Percentiles rank a stretch among this genome's conserved stretches.
phyloP scores from a whole-genome alignment of 371 early-diverging fungal genomes.

The Nematocida minor region DNA sequence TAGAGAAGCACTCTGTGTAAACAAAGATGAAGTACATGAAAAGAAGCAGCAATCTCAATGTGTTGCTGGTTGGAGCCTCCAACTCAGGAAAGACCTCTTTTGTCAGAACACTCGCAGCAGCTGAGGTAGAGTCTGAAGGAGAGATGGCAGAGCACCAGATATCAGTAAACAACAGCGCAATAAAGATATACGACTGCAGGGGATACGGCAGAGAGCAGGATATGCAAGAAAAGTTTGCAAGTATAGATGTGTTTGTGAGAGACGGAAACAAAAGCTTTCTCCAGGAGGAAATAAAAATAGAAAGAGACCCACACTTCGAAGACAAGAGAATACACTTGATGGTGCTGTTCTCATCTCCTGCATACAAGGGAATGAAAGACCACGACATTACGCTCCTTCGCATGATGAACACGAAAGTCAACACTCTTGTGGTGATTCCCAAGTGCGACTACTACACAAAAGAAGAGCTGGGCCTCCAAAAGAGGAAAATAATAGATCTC shows the following conservation, averaged over 20 bases:
- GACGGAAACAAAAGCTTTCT: slow-evolving; percentile 60
- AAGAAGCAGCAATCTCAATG: slow-evolving; percentile 3
- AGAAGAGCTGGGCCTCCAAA: slow-evolving; percentile 44
- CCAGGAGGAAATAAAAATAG: slow-evolving; percentile 63
- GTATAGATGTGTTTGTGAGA: slow-evolving; percentile 56
- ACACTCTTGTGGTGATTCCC: slow-evolving; percentile 63
- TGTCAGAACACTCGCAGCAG: not conserved
- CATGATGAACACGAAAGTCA: slow-evolving; percentile 53
- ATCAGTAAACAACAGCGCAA: not conserved
- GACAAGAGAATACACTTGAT: slow-evolving; percentile 63
- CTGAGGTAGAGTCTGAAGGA: not conserved
- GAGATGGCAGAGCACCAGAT: not conserved
- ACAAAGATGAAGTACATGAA: slow-evolving; percentile 2
- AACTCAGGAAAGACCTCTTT: slow-evolving; percentile 6
- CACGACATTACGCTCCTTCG: slow-evolving; percentile 61
- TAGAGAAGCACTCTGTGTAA: no score
- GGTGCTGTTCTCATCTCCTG: slow-evolving; percentile 58
- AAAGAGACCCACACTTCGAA: slow-evolving; percentile 61
- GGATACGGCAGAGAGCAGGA: slow-evolving; percentile 55
- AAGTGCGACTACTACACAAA: slow-evolving; percentile 62
- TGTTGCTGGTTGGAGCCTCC: slow-evolving; percentile 26
- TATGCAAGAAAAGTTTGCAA: slow-evolving; percentile 48
- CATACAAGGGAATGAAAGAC: slow-evolving; percentile 55
- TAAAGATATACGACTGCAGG: slow-evolving; percentile 53
- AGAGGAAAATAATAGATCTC: slow-evolving; percentile 52